Base-by-base conservation (phyloP, 495 filamentous ascomycete genomes). In the Trichoderma erinaceum region DNA sequence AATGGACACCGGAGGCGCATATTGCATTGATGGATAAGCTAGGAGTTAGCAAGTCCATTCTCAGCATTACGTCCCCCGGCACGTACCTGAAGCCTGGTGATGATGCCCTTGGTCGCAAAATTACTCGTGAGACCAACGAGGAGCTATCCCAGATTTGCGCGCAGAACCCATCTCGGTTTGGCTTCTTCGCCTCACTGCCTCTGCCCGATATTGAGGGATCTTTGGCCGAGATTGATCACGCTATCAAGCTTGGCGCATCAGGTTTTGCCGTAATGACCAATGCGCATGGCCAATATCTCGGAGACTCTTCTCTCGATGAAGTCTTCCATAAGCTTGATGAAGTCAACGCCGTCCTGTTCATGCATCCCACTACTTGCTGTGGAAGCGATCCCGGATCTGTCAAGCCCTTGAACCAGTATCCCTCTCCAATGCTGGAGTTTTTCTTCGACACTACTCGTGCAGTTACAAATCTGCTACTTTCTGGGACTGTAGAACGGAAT, bases 361-460 rank as follows among this genome's bases (percentile, higher is more conserved):
- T 87, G 25, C 85, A 87, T 67, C 85, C 85, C 0, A 86, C 83
- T 4, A 80, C 72, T 4, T 70, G 73, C 21, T 72, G 70, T 61
- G 46, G 12, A 50, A n/a, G 46, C 46, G 46, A 50, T 18, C 46
- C 46, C 6, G 18, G 12, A 4, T 7, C 46, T n/a, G 66, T 44
- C 1, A 69, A 64, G 68, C 70, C 27, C 66, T 70, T 23, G 25
- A 69, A 72, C 6, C 72, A 76, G 12, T 80, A 83, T 50, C 76
- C 82, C 0, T 74, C 74, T 21, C 85, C 85, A 0, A 75, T 85
- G 50, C 77, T 85, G 61, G 85, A 87, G 69, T 87, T 85, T 72
- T 75, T 86, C 43, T 86, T 88, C 69, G 85, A 87, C 64, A 82
- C 80, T 2, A 80, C 79, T 2, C 75, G 84, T 18, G 74, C 77